Evolutionary conservation across 176 grass and related monocot species (phyloP).

Genomic region (Eragrostis curvula): DNA sequence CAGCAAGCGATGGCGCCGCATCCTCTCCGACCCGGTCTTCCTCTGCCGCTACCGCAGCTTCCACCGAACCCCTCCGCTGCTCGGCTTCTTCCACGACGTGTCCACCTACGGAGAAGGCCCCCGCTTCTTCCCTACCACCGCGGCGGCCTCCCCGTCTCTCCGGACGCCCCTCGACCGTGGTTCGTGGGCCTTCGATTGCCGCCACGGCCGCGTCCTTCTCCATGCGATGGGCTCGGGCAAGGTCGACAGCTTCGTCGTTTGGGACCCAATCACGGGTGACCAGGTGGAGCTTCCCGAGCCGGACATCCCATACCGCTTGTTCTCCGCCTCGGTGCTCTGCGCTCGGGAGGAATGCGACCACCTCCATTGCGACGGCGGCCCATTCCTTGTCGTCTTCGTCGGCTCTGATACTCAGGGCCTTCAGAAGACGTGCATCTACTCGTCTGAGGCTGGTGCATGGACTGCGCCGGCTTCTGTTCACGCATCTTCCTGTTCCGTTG

Average conservation of each 20-base stretch:
- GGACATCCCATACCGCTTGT: background rate
- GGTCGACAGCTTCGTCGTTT: no score
- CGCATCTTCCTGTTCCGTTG: no score
- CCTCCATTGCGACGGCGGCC: background rate
- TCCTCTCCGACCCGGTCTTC: background rate
- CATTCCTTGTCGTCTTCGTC: background rate
- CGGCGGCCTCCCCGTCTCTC: background rate
- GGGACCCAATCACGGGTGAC: background rate
- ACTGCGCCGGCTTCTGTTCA: no score
- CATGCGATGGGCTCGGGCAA: no score
- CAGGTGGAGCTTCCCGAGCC: background rate
- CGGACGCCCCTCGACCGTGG: background rate
- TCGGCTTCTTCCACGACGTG: background rate
- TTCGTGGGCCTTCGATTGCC: background rate
- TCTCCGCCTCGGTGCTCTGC: background rate
- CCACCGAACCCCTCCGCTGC: background rate
- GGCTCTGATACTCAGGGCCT: background rate
- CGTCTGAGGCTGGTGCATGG: background rate
- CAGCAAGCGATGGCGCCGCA: background rate
- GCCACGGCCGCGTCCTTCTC: slow-evolving; percentile 4
- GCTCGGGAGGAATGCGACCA: background rate
- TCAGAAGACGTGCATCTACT: background rate
- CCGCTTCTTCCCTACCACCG: background rate
- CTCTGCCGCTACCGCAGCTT: background rate
- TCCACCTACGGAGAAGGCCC: background rate